phyloP scores from a whole-genome alignment of 768 basidiomycete species.

The Serendipita indica region DNA sequence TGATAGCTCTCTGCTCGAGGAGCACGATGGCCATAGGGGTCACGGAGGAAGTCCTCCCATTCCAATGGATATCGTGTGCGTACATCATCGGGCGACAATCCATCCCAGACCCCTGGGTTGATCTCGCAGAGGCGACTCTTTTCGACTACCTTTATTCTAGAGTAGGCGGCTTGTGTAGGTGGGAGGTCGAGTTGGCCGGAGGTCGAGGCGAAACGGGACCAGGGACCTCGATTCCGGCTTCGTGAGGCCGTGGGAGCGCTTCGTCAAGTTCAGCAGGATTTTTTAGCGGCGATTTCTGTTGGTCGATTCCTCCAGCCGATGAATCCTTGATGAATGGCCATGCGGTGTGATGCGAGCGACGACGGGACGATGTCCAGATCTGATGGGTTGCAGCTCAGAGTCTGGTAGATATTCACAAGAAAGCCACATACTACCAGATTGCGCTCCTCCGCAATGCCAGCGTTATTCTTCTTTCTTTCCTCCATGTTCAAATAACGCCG shows the following conservation, averaged over 20 bases:
- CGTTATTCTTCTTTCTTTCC: conserved; percentile 32
- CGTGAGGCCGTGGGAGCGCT: conserved; percentile 21
- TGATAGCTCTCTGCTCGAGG: conserved; percentile 96
- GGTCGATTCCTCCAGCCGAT: background rate
- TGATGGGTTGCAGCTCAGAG: conserved; percentile 21
- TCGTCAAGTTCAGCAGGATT: background rate
- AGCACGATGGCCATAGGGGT: conserved; percentile 85
- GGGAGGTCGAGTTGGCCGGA: conserved; percentile 17
- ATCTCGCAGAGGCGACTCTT: conserved; percentile 97
- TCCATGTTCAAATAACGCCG: conserved; percentile 64
- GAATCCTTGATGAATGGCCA: conserved; percentile 58
- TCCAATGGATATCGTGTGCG: conserved; percentile 84
- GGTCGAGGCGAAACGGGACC: conserved; percentile 9
- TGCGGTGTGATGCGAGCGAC: conserved; percentile 86
- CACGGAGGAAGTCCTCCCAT: conserved; percentile 82
- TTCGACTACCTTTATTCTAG: conserved; percentile 72
- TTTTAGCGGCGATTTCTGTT: background rate
- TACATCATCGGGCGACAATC: conserved; percentile 78
- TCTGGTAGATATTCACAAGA: background rate
- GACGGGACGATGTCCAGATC: conserved; percentile 96
- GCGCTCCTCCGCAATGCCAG: conserved; percentile 43
- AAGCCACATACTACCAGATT: conserved; percentile 44
- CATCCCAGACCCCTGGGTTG: conserved; percentile 97
- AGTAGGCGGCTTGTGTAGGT: background rate
- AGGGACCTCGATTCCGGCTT: background rate